phyloP scores from a whole-genome alignment of 192 early-diverging fungal species.

The Mortierella hygrophila region DNA sequence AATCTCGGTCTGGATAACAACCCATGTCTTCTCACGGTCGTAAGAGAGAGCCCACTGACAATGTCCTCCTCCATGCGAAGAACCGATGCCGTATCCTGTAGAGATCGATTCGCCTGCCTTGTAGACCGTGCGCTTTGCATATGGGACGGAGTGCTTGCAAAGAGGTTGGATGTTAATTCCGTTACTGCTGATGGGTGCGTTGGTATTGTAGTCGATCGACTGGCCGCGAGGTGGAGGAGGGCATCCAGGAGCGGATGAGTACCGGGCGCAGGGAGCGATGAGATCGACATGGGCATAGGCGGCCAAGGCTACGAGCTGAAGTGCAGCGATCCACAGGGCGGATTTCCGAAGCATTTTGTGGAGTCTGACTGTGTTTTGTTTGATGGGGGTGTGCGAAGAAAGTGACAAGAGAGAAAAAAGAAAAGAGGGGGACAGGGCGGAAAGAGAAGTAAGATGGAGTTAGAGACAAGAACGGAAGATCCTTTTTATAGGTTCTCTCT shows the following conservation, averaged over 20 bases:
- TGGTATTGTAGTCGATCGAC: slow-evolving; percentile 56
- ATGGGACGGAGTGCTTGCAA: slow-evolving; percentile 61
- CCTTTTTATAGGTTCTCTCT: background rate
- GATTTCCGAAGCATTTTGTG: background rate
- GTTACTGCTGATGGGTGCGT: slow-evolving; percentile 44
- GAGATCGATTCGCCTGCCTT: slow-evolving; percentile 62
- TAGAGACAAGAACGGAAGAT: background rate
- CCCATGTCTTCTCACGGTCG: slow-evolving; percentile 70
- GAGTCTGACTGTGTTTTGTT: no score
- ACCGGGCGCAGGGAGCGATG: slow-evolving; percentile 52
- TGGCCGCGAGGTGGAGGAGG: slow-evolving; percentile 49
- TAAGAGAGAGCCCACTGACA: slow-evolving; percentile 75
- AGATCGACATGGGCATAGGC: slow-evolving; percentile 55
- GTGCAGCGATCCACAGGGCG: background rate
- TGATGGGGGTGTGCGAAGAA: background rate
- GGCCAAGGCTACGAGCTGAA: background rate
- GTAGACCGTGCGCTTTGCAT: slow-evolving; percentile 39
- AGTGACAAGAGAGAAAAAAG: background rate
- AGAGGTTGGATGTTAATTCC: slow-evolving; percentile 38
- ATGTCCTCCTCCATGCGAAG: slow-evolving; percentile 72
- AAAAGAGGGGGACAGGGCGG: background rate
- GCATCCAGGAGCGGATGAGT: slow-evolving; percentile 41
- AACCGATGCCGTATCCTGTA: slow-evolving; percentile 60
- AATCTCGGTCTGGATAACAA: slow-evolving; percentile 66
- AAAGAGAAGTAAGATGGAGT: background rate